Percentiles rank a stretch among this genome's conserved stretches.
These are phyloP conservation scores for Tricholoma sp. DNA, from an alignment of 768 basidiomycete genomes.

Conservation along the genomic window DNA sequence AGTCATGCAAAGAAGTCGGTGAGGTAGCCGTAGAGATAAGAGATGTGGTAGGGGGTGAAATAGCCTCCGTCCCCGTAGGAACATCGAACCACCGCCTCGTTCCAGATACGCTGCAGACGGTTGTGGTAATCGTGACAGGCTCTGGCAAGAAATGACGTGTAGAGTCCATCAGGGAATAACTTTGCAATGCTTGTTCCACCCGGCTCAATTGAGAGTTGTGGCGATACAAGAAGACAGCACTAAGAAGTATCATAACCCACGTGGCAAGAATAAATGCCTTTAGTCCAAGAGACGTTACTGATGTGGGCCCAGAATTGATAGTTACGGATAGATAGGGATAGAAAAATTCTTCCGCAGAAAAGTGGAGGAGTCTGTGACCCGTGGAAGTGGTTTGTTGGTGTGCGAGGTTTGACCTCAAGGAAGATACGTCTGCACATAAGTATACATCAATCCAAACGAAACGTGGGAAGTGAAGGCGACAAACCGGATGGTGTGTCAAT, in stretches of 20 bases:
- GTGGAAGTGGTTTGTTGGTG: slow-evolving; percentile 38
- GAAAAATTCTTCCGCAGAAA: slow-evolving; percentile 52
- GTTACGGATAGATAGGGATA: slow-evolving; percentile 47
- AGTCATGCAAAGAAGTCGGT: slow-evolving; percentile 1
- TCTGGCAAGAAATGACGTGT: slow-evolving; percentile 17
- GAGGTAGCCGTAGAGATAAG: not conserved
- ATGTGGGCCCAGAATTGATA: slow-evolving; percentile 17
- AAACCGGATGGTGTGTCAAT: slow-evolving; percentile 51
- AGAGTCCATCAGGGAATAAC: slow-evolving; percentile 19
- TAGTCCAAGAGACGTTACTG: slow-evolving; percentile 11
- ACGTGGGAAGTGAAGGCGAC: slow-evolving; percentile 13
- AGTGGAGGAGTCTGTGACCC: slow-evolving; percentile 50
- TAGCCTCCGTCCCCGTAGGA: slow-evolving; percentile 6
- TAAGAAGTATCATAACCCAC: slow-evolving; percentile 25
- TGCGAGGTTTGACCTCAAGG: slow-evolving; percentile 50
- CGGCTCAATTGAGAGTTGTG: slow-evolving; percentile 24
- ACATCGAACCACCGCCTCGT: slow-evolving; percentile 22
- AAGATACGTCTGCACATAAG: slow-evolving; percentile 37
- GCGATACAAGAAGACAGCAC: slow-evolving; percentile 21
- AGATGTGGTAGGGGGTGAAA: not conserved
- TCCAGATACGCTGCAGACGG: slow-evolving; percentile 22
- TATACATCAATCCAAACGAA: slow-evolving; percentile 8
- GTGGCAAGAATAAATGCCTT: slow-evolving; percentile 19
- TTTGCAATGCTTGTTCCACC: slow-evolving; percentile 22
- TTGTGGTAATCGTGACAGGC: slow-evolving; percentile 38